Percentiles rank a stretch among this genome's conserved stretches.
Conservation (phyloP, 257 asterid species). For the Fraxinus quadrangulata region DNA sequence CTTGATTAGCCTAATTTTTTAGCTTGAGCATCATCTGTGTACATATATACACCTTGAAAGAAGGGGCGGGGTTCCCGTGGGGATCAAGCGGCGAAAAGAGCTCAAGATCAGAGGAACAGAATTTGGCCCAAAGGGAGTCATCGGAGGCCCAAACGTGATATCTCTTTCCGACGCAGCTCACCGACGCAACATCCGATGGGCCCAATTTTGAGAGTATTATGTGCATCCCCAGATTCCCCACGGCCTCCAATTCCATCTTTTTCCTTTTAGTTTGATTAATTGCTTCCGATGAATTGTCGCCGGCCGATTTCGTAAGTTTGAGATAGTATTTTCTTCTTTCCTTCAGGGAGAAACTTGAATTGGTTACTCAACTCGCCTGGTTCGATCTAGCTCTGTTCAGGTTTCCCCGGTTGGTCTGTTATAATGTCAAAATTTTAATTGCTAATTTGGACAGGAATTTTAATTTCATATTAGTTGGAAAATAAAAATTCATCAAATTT, state of each 20-base stretch:
- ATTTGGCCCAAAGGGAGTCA: constrained; percentile 72
- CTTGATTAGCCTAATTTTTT: neutral
- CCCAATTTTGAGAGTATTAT: constrained; percentile 63
- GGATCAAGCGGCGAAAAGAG: constrained; percentile 71
- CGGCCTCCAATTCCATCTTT: constrained; percentile 61
- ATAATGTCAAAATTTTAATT: too few species aligned
- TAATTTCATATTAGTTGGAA: too few species aligned
- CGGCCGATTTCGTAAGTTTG: neutral
- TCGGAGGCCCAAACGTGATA: constrained; percentile 72
- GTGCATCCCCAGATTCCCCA: constrained; percentile 73
- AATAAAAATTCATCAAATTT: too few species aligned
- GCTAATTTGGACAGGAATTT: too few species aligned
- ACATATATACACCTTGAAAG: constrained; percentile 50
- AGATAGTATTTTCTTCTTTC: neutral
- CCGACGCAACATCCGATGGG: constrained; percentile 59
- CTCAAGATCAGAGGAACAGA: constrained; percentile 64
- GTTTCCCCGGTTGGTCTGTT: too few species aligned
- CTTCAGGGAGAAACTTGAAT: too few species aligned
- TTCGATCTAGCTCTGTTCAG: too few species aligned
- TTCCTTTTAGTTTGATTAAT: neutral
- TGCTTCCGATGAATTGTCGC: neutral
- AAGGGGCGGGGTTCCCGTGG: constrained; percentile 48
- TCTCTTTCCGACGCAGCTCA: constrained; percentile 57
- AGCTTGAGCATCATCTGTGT: neutral
- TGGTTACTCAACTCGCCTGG: too few species aligned